Percentiles rank a stretch among this genome's conserved stretches.
Conservation (phyloP, 495 filamentous ascomycete species). For the Entonaema liquescens region DNA sequence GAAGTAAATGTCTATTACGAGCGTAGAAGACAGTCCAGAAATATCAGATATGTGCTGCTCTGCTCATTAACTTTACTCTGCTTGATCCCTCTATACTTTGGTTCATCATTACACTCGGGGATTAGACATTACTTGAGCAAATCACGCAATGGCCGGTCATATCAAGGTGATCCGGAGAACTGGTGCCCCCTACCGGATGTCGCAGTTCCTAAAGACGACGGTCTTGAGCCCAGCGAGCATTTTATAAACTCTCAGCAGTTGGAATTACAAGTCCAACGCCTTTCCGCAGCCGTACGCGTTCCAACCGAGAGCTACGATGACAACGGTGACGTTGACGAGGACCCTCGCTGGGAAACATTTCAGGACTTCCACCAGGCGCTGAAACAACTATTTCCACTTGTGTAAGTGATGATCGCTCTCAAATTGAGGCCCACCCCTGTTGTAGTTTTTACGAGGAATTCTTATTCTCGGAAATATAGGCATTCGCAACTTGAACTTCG, state of each 20-base stretch:
- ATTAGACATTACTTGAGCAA: background rate
- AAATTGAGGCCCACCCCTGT: background rate
- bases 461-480: constrained; percentile 4
- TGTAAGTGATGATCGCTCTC: constrained; percentile 28
- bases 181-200: constrained; percentile 29
- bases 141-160: background rate
- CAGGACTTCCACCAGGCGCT: constrained; percentile 52
- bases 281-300: constrained; percentile 50
- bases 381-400: constrained; percentile 51
- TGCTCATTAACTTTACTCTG: constrained; percentile 18
- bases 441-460: background rate
- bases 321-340: constrained; percentile 56
- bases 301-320: constrained; percentile 60
- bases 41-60: constrained; percentile 7
- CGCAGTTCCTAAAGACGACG: constrained; percentile 18
- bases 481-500: constrained; percentile 50
- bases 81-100: constrained; percentile 13
- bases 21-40: constrained; percentile 1
- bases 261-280: constrained; percentile 22
- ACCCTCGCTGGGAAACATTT: constrained; percentile 59
- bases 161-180: constrained; percentile 1
- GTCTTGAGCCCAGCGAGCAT: constrained; percentile 20
- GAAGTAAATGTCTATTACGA: background rate
- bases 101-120: constrained; percentile 2
- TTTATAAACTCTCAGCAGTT: constrained; percentile 17